Evolutionary conservation across 2,329 filamentous ascomycete genomes (phyloP).

Genomic region (Cladosporium oxysporum): DNA sequence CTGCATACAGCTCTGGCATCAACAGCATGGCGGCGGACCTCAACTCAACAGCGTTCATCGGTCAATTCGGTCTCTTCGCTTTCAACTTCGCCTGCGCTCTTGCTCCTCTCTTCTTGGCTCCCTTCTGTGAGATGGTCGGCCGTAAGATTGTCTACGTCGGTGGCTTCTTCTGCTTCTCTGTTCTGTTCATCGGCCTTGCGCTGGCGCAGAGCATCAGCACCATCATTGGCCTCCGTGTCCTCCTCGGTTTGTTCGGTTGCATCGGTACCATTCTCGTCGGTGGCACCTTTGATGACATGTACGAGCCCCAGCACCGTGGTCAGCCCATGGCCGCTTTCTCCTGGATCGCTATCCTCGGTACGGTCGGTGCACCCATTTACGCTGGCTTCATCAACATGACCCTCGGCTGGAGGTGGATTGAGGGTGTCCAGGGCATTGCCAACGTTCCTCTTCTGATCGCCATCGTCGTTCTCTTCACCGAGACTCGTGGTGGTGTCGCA

Average conservation of each 20-base stretch:
- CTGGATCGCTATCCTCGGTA: slow-evolving; percentile 54
- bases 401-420: slow-evolving; percentile 57
- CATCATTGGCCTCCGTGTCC: slow-evolving; percentile 49
- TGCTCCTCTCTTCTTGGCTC: slow-evolving; percentile 51
- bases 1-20: slow-evolving; percentile 55
- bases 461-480: slow-evolving; percentile 46
- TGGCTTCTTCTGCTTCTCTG: slow-evolving; percentile 48
- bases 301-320: slow-evolving; percentile 47
- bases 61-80: slow-evolving; percentile 52
- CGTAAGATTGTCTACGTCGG: slow-evolving; percentile 50
- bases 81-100: slow-evolving; percentile 54
- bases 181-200: slow-evolving; percentile 52
- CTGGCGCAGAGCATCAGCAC: slow-evolving; percentile 52
- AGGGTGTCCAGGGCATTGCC: slow-evolving; percentile 55
- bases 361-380: slow-evolving; percentile 56
- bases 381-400: slow-evolving; percentile 56
- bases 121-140: slow-evolving; percentile 54
- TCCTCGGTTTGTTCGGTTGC: slow-evolving; percentile 53
- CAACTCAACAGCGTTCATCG: slow-evolving; percentile 44
- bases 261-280: slow-evolving; percentile 54
- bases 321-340: slow-evolving; percentile 52
- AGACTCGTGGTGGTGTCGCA: slow-evolving; percentile 34
- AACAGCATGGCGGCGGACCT: slow-evolving; percentile 49
- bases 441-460: slow-evolving; percentile 52
- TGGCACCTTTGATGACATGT: slow-evolving; percentile 55